phyloP scores from a whole-genome alignment of 768 basidiomycete genomes.

The Phanerodontia chrysosporium region DNA sequence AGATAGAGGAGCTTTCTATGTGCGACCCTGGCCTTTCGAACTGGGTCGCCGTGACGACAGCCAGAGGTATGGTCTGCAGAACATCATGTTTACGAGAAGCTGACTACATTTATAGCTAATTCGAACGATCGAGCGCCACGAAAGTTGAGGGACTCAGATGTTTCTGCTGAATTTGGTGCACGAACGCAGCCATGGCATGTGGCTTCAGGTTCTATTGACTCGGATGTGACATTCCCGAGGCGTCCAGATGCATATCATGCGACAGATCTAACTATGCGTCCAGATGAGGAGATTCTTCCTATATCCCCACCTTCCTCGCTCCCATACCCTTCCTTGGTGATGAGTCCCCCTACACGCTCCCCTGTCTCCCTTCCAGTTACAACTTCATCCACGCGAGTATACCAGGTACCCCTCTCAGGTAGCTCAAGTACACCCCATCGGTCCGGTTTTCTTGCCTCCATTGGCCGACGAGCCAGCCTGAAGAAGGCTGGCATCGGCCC shows the following conservation, averaged over 20 bases:
- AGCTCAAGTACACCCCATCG: conserved; percentile 45
- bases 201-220: conserved; percentile 67
- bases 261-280: conserved; percentile 61
- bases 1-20: conserved; percentile 76
- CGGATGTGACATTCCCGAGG: conserved; percentile 75
- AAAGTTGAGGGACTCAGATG: not conserved
- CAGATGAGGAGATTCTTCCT: conserved; percentile 43
- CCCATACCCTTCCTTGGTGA: conserved; percentile 72
- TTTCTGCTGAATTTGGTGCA: conserved; percentile 9
- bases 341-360: conserved; percentile 29
- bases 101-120: not conserved
- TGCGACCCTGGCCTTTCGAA: conserved; percentile 73
- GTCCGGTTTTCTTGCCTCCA: conserved; percentile 63
- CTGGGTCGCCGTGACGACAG: conserved; percentile 62
- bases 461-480: conserved; percentile 67
- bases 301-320: conserved; percentile 50
- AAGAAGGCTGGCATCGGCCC: conserved; percentile 32
- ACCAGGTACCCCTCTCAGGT: conserved; percentile 18
- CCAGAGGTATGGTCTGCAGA: conserved; percentile 43
- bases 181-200: conserved; percentile 55
- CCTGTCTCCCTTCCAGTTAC: conserved; percentile 35
- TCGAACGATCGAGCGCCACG: not conserved
- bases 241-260: conserved; percentile 76
- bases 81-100: not conserved
- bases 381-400: conserved; percentile 30